These are phyloP conservation scores for Aspergillus proliferans DNA, from an alignment of 2,329 filamentous ascomycete species.

Conservation along the genomic window DNA sequence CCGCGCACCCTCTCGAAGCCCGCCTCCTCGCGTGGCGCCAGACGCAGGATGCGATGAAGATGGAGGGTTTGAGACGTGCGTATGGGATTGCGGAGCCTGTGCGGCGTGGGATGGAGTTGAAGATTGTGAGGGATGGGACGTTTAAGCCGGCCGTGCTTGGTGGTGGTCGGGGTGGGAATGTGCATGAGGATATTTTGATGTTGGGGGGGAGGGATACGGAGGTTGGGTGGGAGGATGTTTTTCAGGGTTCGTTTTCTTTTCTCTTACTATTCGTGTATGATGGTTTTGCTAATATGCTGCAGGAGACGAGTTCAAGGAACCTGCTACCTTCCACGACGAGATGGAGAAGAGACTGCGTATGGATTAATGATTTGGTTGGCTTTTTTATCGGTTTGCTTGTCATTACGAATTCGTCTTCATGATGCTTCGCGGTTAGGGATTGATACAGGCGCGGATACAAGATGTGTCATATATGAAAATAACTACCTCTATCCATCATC, in stretches of 20 bases:
- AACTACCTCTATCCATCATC: background rate
- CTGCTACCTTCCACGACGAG: slow-evolving; percentile 77
- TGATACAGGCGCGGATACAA: background rate
- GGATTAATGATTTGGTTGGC: slow-evolving; percentile 33
- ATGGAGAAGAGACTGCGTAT: slow-evolving; percentile 91
- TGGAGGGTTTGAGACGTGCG: slow-evolving; percentile 77
- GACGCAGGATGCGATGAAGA: slow-evolving; percentile 80
- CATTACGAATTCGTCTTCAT: background rate
- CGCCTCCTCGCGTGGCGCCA: slow-evolving; percentile 85
- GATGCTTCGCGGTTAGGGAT: background rate
- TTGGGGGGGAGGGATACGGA: slow-evolving; percentile 65
- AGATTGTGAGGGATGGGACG: slow-evolving; percentile 68
- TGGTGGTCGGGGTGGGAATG: slow-evolving; percentile 51
- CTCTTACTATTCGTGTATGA: slow-evolving; percentile 4
- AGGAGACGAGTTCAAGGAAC: slow-evolving; percentile 63
- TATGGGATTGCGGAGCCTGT: slow-evolving; percentile 93
- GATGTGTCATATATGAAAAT: background rate
- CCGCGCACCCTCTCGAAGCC: slow-evolving; percentile 81
- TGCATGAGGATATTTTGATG: slow-evolving; percentile 81
- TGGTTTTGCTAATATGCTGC: slow-evolving; percentile 7
- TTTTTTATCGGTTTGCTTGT: background rate
- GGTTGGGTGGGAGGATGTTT: slow-evolving; percentile 92
- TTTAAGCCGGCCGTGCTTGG: slow-evolving; percentile 70
- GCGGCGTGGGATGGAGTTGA: slow-evolving; percentile 88
- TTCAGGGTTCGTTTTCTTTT: slow-evolving; percentile 51